Base-by-base conservation (phyloP, 192 early-diverging fungal genomes). In the Linderina pennispora region DNA sequence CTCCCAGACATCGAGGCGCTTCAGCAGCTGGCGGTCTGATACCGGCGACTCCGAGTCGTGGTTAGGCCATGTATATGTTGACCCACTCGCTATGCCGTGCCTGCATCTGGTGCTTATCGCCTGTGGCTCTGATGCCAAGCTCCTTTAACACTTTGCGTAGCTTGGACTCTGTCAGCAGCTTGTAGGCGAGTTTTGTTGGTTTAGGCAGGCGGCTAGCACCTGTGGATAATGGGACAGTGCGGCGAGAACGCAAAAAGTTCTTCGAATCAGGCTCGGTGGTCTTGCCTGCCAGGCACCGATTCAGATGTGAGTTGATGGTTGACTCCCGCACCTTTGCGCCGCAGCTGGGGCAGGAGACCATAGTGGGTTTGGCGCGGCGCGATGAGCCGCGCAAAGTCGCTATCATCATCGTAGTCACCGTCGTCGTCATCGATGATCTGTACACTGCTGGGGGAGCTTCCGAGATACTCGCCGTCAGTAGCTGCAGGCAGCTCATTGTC, bases 111-210 rank as follows among this genome's bases (percentile, higher is more conserved):
- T 55, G 47, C 54, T 65, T 63, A 40, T 75, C 73, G 33, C 73
- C 73, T 36, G 61, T 66, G 20, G 53, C 23, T 15, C 65, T 53
- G n/a, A 75, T 56, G 5, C 73, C 65, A 23, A 75, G 45, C 4
- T 75, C 65, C 22, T 60, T 59, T 13, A 75, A 46, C 8, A 55
- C 64, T 11, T 61, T 60, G 5, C 73, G 65, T 15, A 75, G 53
- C 58, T 69, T 63, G 13, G 61, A 40, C 31, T 75, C 73, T 40
- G 55, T 69, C 26, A 75, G 17, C 21, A 75, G 38, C 23, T 57
- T 69, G 47, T 75, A 75, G 0, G 57, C 73, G 32, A 75, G 58
- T 50, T 75, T 75, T 23, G 65, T 75, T 4, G 73, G 73, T 34
- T 44, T 42, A 4, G 69, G 62, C 39, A 73, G n/a, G n/a, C n/a